Evolutionary conservation across 78 protist species (phyloP).

Genomic region (Planoprotostelium fungivorum): DNA sequence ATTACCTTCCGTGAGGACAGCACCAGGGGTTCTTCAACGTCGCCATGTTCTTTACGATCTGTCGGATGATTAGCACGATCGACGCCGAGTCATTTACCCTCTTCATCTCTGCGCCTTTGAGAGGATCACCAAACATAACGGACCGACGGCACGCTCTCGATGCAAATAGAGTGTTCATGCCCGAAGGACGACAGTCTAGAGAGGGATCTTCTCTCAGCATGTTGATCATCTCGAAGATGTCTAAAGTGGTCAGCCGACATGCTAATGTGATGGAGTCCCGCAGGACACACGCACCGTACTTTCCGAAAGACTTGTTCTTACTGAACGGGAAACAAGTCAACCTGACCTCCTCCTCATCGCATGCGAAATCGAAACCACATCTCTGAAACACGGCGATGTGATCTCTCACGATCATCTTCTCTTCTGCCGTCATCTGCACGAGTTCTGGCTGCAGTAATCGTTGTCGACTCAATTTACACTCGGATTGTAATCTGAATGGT

Average conservation of each 20-base stretch:
- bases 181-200: constrained; percentile 39
- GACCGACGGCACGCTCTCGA: constrained; percentile 83
- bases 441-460: constrained; percentile 18
- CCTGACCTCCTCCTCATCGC: constrained; percentile 35
- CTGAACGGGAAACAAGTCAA: constrained; percentile 53
- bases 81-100: constrained; percentile 9
- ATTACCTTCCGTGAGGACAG: constrained; percentile 98
- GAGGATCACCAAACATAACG: constrained; percentile 86
- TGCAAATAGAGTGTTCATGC: constrained; percentile 83
- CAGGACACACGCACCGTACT: constrained; percentile 2
- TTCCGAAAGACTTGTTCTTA: constrained; percentile 38
- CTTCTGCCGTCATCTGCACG: constrained; percentile 49
- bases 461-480: constrained; percentile 19
- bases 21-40: constrained; percentile 86
- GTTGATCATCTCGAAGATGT: constrained; percentile 65
- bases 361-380: constrained; percentile 67
- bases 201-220: constrained; percentile 41
- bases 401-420: constrained; percentile 57
- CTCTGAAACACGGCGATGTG: constrained; percentile 32
- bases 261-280: not conserved
- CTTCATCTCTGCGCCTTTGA: constrained; percentile 52
- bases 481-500: constrained; percentile 3
- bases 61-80: not conserved
- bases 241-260: not conserved
- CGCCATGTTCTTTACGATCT: constrained; percentile 52